Evolutionary conservation across 2,329 filamentous ascomycete species (phyloP), one percentile per base, ranked within the genome.

Genomic region (Pestalotiopsis sp.): DNA sequence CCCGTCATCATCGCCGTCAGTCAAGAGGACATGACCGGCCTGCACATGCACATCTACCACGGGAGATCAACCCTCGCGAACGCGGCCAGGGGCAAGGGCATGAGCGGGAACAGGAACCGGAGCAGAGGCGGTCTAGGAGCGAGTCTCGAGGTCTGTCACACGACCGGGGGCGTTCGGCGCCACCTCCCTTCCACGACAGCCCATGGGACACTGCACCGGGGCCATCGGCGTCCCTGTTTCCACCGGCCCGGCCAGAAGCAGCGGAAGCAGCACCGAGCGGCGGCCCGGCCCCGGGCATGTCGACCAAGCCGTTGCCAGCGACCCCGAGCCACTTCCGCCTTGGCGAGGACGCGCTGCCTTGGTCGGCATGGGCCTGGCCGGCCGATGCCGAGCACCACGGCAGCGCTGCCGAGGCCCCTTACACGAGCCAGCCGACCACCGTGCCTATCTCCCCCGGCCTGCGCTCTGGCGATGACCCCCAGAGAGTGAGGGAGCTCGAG

Each of bases 121-220:
- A 64, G 35, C 66, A 71, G 24, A 66, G 69, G 56, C 67, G 67
- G 26, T 70, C 73, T 10, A 69, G 72, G 58, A 65, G 68, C n/a
- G 74, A 74, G 39, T 62, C 69, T 20, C 70, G 73, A 61, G 72
- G 75, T 39, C 70, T 76, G 5, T 78, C 79, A 9, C 79, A 82
- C 61, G 82, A 83, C 65, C 80, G 85, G 38, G 84, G 84, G 26
- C 79, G 78, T 30, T 86, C 85, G 3, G 85, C 84, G 6, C 84
- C 84, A 14, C 83, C 85, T 2, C 82, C 81, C 0, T 75, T 83
- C 59, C 83, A 81, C 60, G 81, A 82, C 24, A 83, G 80, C 67
- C 83, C 82, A 0, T 86, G 84, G 84, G 81, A 85, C 66, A 77
- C 78, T 4, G 75, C 76, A 20, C 72, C 76, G 3, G 75, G 75